A percentile compares a stretch with the other conserved stretches of the same genome.
Conservation (phyloP, 352 stramenopile species). For the Globisporangium takayamanum region DNA sequence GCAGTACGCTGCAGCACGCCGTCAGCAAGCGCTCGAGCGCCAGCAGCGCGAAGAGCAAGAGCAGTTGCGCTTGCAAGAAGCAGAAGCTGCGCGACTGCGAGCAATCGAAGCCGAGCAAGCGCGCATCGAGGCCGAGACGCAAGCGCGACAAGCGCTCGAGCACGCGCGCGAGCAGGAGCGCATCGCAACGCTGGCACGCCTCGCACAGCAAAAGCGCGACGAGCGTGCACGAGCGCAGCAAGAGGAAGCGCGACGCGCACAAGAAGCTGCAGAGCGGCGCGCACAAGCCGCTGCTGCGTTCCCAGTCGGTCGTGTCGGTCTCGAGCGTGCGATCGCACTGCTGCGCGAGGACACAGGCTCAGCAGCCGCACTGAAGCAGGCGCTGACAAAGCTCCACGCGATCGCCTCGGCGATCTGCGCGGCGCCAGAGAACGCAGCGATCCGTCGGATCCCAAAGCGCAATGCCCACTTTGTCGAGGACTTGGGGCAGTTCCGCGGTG, state of each 20-base stretch:
- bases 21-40: constrained; percentile 14
- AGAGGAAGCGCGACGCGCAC: constrained; percentile 26
- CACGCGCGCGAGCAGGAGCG: constrained; percentile 20
- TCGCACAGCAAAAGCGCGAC: constrained; percentile 55
- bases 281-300: constrained; percentile 28
- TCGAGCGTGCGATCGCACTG: constrained; percentile 34
- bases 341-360: constrained; percentile 30
- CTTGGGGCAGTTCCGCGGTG: constrained; percentile 55
- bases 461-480: constrained; percentile 67
- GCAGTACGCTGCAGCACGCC: constrained; percentile 12
- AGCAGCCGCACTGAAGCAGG: constrained; percentile 20
- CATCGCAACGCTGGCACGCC: constrained; percentile 36
- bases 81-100: not conserved
- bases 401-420: constrained; percentile 64
- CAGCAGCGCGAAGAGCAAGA: constrained; percentile 15
- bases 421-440: constrained; percentile 59
- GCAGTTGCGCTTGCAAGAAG: constrained; percentile 3
- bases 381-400: constrained; percentile 39
- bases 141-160: constrained; percentile 5
- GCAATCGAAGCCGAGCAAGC: constrained; percentile 1
- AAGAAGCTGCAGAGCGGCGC: constrained; percentile 27
- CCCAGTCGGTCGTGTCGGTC: constrained; percentile 29
- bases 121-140: not conserved
- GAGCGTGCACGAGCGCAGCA: constrained; percentile 24
- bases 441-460: constrained; percentile 66